These are phyloP conservation scores for Vanderwaltozyma verrucispora DNA, from an alignment of 805 yeast species.

Conservation along the genomic window DNA sequence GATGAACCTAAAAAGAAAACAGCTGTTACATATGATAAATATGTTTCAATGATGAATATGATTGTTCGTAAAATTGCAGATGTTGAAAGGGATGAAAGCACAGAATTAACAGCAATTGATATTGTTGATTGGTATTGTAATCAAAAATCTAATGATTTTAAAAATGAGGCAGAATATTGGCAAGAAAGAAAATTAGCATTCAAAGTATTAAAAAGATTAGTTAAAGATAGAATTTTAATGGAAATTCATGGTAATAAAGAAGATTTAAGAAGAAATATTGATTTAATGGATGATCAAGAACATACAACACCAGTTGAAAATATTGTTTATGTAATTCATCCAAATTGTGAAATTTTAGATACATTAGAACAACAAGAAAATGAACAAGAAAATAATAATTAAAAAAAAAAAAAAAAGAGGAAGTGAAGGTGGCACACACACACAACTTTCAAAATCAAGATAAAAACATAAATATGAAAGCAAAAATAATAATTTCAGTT, in stretches of 20 bases:
- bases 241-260: conserved; percentile 41
- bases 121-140: conserved; percentile 74
- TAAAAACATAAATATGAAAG: too few species aligned
- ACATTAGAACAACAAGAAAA: conserved; percentile 7
- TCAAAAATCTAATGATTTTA: conserved; percentile 60
- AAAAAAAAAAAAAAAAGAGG: not conserved
- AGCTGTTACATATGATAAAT: conserved; percentile 74
- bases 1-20: conserved; percentile 31
- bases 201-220: conserved; percentile 76
- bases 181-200: conserved; percentile 58
- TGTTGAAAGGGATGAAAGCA: conserved; percentile 39
- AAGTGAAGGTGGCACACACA: too few species aligned
- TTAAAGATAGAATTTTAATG: conserved; percentile 77
- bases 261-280: conserved; percentile 31
- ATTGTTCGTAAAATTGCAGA: conserved; percentile 58
- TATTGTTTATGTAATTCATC: conserved; percentile 52
- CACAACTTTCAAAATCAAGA: too few species aligned
- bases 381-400: not conserved
- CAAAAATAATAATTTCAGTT: too few species aligned
- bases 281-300: conserved; percentile 19
- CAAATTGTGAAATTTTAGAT: conserved; percentile 74
- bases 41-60: conserved; percentile 71
- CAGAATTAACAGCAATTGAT: conserved; percentile 58
- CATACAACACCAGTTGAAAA: conserved; percentile 17
- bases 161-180: conserved; percentile 60